Evolutionary conservation across 169 alveolate species (phyloP).

Genomic region (Perkinsus marinus): DNA sequence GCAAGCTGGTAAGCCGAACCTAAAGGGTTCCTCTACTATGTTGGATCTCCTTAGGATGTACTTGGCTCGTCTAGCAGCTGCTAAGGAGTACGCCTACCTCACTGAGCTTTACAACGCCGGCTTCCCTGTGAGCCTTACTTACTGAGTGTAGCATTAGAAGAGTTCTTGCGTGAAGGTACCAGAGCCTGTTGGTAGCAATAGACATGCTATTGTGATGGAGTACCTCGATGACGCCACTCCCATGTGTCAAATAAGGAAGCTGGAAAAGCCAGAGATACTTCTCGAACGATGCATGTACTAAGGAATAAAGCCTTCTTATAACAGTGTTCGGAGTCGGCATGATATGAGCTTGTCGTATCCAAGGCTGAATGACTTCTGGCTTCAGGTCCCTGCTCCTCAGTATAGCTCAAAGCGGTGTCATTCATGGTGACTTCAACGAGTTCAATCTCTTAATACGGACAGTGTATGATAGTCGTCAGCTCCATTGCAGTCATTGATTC

Average conservation of each 20-base stretch:
- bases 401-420: slow-evolving; percentile 84
- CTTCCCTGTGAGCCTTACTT: slow-evolving; percentile 55
- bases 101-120: slow-evolving; percentile 82
- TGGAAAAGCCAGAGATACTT: slow-evolving; percentile 46
- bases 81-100: slow-evolving; percentile 91
- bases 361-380: no score
- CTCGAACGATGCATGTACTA: neutral
- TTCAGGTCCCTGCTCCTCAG: slow-evolving; percentile 60
- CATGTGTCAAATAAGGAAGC: slow-evolving; percentile 63
- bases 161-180: slow-evolving; percentile 51
- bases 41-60: slow-evolving; percentile 42
- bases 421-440: slow-evolving; percentile 97
- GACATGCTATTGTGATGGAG: slow-evolving; percentile 95
- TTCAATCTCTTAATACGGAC: slow-evolving; percentile 76
- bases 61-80: slow-evolving; percentile 93
- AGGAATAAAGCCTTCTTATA: no score
- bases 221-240: slow-evolving; percentile 79
- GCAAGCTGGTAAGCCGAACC: slow-evolving; percentile 74
- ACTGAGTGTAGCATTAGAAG: neutral
- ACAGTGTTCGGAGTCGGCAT: no score
- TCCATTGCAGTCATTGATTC: neutral
- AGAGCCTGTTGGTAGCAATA: slow-evolving; percentile 84
- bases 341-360: no score
- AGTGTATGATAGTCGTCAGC: neutral
- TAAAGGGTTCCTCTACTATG: neutral